Evolutionary conservation across 2,329 filamentous ascomycete species (phyloP).

Genomic region (Escovopsis sp.): DNA sequence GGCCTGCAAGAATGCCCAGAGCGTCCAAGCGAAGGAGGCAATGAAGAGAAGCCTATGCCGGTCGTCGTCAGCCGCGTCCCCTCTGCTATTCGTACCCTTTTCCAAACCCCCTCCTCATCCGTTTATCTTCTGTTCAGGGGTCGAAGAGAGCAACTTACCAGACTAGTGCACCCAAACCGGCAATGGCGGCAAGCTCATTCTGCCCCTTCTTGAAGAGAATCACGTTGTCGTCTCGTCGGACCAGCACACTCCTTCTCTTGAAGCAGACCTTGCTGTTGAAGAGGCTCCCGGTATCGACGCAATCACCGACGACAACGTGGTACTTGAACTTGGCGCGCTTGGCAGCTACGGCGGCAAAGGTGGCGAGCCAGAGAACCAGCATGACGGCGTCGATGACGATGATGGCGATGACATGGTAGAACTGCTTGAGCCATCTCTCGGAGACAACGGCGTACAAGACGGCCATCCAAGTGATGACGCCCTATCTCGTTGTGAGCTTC

Average conservation of each 20-base stretch:
- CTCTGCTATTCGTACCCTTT: not conserved
- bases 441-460: conserved; percentile 27
- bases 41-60: conserved; percentile 24
- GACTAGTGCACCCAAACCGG: conserved; percentile 29
- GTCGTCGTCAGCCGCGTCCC: not conserved
- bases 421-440: conserved; percentile 20
- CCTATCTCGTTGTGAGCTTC: conserved; percentile 13
- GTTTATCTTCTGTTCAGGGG: not conserved
- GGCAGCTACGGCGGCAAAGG: conserved; percentile 26
- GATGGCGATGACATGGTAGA: conserved; percentile 32
- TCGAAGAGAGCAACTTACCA: conserved; percentile 17
- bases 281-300: conserved; percentile 23
- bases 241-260: conserved; percentile 13
- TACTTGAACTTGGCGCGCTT: conserved; percentile 23
- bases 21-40: conserved; percentile 21
- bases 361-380: conserved; percentile 32
- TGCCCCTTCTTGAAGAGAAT: conserved; percentile 22
- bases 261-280: conserved; percentile 24
- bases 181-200: conserved; percentile 23
- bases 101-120: not conserved
- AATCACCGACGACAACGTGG: conserved; percentile 15
- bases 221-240: conserved; percentile 13
- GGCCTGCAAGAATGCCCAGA: conserved; percentile 20
- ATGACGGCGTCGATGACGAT: conserved; percentile 29
- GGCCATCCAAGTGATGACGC: conserved; percentile 31